These are phyloP conservation scores for Westerdykella ornata DNA, from an alignment of 2,329 filamentous ascomycete genomes.

Conservation along the genomic window DNA sequence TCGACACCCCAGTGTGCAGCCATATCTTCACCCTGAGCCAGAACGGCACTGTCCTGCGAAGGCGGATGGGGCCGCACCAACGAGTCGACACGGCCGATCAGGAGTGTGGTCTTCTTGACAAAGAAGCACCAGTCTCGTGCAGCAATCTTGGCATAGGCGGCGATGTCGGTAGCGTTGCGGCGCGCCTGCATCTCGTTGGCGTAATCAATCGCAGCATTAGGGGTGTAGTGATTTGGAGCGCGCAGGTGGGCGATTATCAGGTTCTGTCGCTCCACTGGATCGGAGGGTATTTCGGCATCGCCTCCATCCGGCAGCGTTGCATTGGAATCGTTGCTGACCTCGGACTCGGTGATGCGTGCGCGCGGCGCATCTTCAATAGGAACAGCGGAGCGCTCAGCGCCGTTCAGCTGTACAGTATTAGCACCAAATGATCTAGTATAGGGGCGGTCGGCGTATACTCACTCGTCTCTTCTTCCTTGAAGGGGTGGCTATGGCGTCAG, in stretches of 20 bases:
- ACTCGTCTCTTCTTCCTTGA: conserved; percentile 44
- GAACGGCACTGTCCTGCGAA: conserved; percentile 22
- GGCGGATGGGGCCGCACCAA: conserved; percentile 23
- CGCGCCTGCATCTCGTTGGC: conserved; percentile 46
- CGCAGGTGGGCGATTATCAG: conserved; percentile 37
- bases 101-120: conserved; percentile 65
- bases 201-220: conserved; percentile 54
- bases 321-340: conserved; percentile 39
- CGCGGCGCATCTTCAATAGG: conserved; percentile 20
- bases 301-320: conserved; percentile 31
- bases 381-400: conserved; percentile 19
- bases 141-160: conserved; percentile 74
- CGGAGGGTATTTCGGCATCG: conserved; percentile 24
- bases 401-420: conserved; percentile 31
- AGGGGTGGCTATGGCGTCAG: conserved; percentile 45
- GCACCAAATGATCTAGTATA: conserved; percentile 1
- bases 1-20: conserved; percentile 53
- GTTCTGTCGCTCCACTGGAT: conserved; percentile 34
- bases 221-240: conserved; percentile 40
- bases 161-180: conserved; percentile 40
- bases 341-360: conserved; percentile 33
- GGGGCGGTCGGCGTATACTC: conserved; percentile 15
- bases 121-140: conserved; percentile 81
- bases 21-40: conserved; percentile 19
- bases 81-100: conserved; percentile 58